A percentile compares a stretch with the other conserved stretches of the same genome.
These are phyloP conservation scores for Amylostereum chailletii DNA, from an alignment of 1,284 basidiomycete genomes.

Conservation along the genomic window DNA sequence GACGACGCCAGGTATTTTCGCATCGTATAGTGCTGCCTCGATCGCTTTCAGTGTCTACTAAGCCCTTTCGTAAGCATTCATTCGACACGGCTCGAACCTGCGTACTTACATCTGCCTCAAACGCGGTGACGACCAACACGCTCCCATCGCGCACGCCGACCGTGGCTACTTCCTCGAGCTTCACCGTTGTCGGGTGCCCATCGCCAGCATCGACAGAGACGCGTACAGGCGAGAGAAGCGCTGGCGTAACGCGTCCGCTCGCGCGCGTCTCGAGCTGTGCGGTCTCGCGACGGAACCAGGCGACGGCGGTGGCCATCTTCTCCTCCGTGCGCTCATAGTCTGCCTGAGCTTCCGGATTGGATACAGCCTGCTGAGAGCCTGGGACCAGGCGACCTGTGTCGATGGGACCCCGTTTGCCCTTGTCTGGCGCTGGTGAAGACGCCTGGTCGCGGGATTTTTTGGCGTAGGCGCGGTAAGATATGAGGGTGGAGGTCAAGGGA, in stretches of 20 bases:
- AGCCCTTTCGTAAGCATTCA: conserved; percentile 6
- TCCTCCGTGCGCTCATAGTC: conserved; percentile 28
- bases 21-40: conserved; percentile 62
- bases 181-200: conserved; percentile 16
- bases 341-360: conserved; percentile 32
- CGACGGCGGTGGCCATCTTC: conserved; percentile 55
- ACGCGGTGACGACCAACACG: conserved; percentile 60
- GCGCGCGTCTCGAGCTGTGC: conserved; percentile 61
- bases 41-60: conserved; percentile 65
- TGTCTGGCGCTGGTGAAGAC: too few relatives aligned
- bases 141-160: conserved; percentile 72
- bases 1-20: conserved; percentile 59
- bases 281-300: conserved; percentile 67
- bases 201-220: conserved; percentile 35
- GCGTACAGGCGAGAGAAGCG: conserved; percentile 58
- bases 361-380: conserved; percentile 46
- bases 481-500: too few relatives aligned
- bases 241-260: conserved; percentile 65
- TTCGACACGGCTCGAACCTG: conserved; percentile 1
- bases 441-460: conserved; percentile 6
- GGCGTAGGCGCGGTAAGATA: conserved; percentile 8
- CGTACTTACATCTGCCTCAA: conserved; percentile 58
- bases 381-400: conserved; percentile 43
- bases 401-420: conserved; percentile 6
- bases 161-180: conserved; percentile 63